These are phyloP conservation scores for Tuber calosporum DNA, from an alignment of 495 filamentous ascomycete species.

Conservation along the genomic window DNA sequence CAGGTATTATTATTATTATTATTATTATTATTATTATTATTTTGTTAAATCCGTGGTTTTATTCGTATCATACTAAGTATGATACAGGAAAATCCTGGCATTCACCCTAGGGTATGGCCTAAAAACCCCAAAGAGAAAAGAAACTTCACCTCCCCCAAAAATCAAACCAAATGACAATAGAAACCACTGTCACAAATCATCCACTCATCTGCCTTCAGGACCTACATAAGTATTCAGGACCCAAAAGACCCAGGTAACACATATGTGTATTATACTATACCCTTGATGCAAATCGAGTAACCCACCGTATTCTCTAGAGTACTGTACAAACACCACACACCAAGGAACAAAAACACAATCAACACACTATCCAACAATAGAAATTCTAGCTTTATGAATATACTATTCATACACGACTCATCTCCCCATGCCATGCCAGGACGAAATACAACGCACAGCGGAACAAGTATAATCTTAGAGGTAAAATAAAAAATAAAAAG, in stretches of 20 bases:
- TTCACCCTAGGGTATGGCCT: too few relatives aligned
- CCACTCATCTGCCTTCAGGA: too few relatives aligned
- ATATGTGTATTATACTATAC: not conserved
- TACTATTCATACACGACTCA: slow-evolving; percentile 3
- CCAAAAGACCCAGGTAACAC: not conserved
- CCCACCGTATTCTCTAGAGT: not conserved
- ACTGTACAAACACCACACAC: not conserved
- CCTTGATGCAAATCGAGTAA: not conserved
- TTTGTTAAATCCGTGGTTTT: too few relatives aligned
- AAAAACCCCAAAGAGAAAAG: too few relatives aligned
- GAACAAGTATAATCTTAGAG: not conserved
- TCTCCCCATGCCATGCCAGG: not conserved
- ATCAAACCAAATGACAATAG: not conserved
- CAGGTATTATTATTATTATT: too few relatives aligned
- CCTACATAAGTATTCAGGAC: too few relatives aligned
- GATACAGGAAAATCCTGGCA: too few relatives aligned
- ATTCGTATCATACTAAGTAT: too few relatives aligned
- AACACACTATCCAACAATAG: not conserved
- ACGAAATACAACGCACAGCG: not conserved
- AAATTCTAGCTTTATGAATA: slow-evolving; percentile 1
- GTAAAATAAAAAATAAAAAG: not conserved
- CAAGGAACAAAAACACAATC: not conserved
- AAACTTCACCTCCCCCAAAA: too few relatives aligned
- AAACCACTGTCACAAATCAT: too few relatives aligned
- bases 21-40: too few relatives aligned